Percentiles rank a stretch among this genome's conserved stretches.
phyloP scores from a whole-genome alignment of 2,329 filamentous ascomycete genomes.

The Hysterium pulicare region DNA sequence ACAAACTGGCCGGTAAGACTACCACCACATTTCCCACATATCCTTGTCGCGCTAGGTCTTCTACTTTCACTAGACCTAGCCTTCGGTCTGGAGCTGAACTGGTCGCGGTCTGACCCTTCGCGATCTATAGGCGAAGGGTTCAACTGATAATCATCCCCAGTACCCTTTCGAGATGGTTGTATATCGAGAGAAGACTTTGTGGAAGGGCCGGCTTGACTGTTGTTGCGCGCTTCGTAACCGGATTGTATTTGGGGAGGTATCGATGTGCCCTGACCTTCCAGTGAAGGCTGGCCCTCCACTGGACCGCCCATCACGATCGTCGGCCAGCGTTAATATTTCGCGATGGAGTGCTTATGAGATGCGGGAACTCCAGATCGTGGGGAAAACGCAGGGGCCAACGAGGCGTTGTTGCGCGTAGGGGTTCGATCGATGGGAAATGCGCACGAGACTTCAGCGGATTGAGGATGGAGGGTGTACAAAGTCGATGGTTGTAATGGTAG shows the following conservation, averaged over 20 bases:
- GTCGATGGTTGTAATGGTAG: no score
- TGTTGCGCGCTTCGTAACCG: constrained; percentile 28
- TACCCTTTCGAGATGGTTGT: background rate
- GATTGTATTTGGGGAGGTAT: constrained; percentile 12
- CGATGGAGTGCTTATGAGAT: background rate
- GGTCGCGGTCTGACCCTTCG: constrained; percentile 13
- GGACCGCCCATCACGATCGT: constrained; percentile 30
- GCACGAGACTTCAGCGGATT: background rate
- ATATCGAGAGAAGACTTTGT: constrained; percentile 10
- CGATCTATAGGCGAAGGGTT: constrained; percentile 2
- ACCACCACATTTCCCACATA: constrained; percentile 81
- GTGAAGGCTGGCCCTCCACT: constrained; percentile 33
- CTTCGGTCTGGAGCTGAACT: constrained; percentile 15
- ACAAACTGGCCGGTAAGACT: constrained; percentile 93
- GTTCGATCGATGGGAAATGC: background rate
- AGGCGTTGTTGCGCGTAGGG: background rate
- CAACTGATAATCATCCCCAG: background rate
- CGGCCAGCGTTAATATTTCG: constrained; percentile 16
- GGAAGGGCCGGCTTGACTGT: constrained; percentile 27
- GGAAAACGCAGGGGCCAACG: constrained; percentile 1
- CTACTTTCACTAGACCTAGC: constrained; percentile 28
- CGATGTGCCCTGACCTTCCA: constrained; percentile 25
- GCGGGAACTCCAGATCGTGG: background rate
- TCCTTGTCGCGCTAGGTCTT: constrained; percentile 36
- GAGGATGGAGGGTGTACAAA: background rate